Evolutionary conservation across 176 grass and related monocot genomes (phyloP), one percentile per base, ranked within the genome.

Genomic region (Triticum timopheevii): DNA sequence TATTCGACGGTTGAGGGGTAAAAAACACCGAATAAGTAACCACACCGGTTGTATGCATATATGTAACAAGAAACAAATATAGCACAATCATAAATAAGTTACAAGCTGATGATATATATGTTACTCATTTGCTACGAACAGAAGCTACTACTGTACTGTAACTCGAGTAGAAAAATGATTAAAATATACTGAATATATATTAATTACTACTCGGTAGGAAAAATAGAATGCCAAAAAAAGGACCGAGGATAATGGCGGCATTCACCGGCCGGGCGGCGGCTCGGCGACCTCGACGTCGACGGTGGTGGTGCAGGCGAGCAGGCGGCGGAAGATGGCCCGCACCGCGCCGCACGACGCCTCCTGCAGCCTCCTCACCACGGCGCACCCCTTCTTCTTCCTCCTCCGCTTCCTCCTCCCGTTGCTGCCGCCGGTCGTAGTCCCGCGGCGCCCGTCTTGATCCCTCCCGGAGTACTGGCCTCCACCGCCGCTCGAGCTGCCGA

Each of bases 261-360:
- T 68, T 83, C 80, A 50, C 15, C 79, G 25, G 3, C 73, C 8
- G 45, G 76, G 20, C 5, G 12, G 20, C 13, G 12, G 40, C 44
- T 54, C 76, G 62, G 34, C 56, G 69, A 42, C 84, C 90, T 95
- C 90, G 69, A 98, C 93, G 71, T 94, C 93, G 50, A 96, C 86
- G 17, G 59, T 94, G 59, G 92, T 82, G 40, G 92, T 65, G 86
- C 96, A 98, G 23, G 90, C 73, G 33, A 96, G 92, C 63, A 98
- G 90, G 38, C 87, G 92, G 69, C 81, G 92, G 79, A 96, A 91
- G 62, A 95, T 82, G 44, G 89, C 82, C 1, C 74, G 80, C 50
- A 91, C 38, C 3, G 90, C 93, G 34, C 84, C 75, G 82, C 90
- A 91, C 64, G 92, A 91, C 24, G 73, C 81, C 67, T 89, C 86